phyloP scores from a whole-genome alignment of 768 basidiomycete genomes.

The Termitomyces heimii region DNA sequence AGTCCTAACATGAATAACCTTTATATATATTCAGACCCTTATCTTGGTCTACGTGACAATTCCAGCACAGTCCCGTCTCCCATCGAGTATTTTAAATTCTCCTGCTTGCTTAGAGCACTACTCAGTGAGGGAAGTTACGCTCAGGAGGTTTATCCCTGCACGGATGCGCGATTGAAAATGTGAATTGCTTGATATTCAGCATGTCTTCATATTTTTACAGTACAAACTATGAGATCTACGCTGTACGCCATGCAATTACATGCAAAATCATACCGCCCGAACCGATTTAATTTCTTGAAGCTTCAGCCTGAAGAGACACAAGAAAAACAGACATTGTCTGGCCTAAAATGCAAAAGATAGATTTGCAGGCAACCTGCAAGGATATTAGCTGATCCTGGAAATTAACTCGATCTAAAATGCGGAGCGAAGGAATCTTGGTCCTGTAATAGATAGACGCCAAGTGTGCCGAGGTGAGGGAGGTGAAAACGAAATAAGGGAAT shows the following conservation, averaged over 20 bases:
- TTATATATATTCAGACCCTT: slow-evolving; percentile 58
- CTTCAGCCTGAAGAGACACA: slow-evolving; percentile 5
- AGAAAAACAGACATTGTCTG: neutral
- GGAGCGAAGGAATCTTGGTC: slow-evolving; percentile 3
- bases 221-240: slow-evolving; percentile 7
- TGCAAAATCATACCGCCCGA: neutral
- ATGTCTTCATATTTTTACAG: slow-evolving; percentile 1
- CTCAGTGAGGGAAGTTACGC: slow-evolving; percentile 76
- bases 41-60: slow-evolving; percentile 91
- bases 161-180: slow-evolving; percentile 76
- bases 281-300: neutral
- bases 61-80: slow-evolving; percentile 61
- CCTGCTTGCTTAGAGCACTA: slow-evolving; percentile 77
- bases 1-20: neutral
- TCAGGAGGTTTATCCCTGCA: slow-evolving; percentile 85
- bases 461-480: slow-evolving; percentile 8
- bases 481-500: slow-evolving; percentile 16
- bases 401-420: slow-evolving; percentile 3
- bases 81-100: slow-evolving; percentile 46
- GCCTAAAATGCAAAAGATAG: slow-evolving; percentile 2
- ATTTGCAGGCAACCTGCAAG: slow-evolving; percentile 8
- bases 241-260: neutral
- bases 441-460: neutral
- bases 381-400: slow-evolving; percentile 6
- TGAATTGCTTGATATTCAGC: slow-evolving; percentile 3